Evolutionary conservation across 2,329 filamentous ascomycete genomes (phyloP), one percentile per base, ranked within the genome.

Genomic region (Fusarium lateritium): DNA sequence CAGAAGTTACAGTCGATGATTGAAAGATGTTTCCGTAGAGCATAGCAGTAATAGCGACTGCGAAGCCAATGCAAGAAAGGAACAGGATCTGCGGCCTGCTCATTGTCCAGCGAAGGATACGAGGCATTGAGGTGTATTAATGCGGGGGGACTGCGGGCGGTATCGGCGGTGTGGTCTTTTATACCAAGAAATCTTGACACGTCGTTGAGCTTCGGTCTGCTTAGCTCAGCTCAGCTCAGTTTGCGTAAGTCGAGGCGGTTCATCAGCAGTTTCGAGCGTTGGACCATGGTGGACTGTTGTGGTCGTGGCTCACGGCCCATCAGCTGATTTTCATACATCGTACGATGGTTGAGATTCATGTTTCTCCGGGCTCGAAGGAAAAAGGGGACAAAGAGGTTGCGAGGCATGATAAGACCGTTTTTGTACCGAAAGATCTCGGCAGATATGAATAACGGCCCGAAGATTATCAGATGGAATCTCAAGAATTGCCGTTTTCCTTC

Each of bases 21-120:
- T 65, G 63, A 6, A 73, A 36, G 26, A 74, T 44, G 46, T 75
- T 74, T 40, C 71, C 67, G 69, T 75, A 75, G 44, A 75, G 73
- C 71, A 74, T 75, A 74, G 73, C 73, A 75, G 73, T 72, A 2
- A 75, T 36, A 31, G 73, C 73, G 40, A 75, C 72, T 43, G 69
- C 67, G 56, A 75, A 63, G 60, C 73, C 71, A 62, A 75, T 71
- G 56, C 73, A 73, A 43, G 73, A 73, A 51, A 75, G 72, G 54
- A 75, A 61, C 42, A 75, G 44, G 43, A 75, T 65, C 50, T 69
- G 71, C 22, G 69, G 73, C 63, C 73, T 73, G 68, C 71, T 75
- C 73, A 75, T 75, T 64, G 65, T 68, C 63, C 66, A 74, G 57
- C 70, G 69, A 33, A 74, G 72, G 65, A 75, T 73, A n/a, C 73